Conservation (phyloP, 306 rosid genomes). For the Carpinus fangiana region DNA sequence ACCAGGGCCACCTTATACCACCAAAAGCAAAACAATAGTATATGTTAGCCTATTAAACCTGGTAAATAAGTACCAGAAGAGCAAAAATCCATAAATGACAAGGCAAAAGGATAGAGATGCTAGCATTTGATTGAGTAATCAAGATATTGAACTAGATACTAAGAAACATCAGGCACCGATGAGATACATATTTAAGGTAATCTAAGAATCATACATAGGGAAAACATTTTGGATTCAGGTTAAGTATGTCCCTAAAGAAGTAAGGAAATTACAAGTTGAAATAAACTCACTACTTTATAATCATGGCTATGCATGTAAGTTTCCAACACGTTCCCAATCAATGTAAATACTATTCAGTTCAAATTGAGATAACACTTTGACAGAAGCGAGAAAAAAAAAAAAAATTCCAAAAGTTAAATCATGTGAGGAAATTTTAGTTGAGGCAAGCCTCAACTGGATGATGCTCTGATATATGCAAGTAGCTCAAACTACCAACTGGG, state of each 20-base stretch:
- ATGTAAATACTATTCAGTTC: not conserved
- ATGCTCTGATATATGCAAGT: not conserved
- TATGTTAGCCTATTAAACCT: slow-evolving; percentile 24
- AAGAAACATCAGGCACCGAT: not conserved
- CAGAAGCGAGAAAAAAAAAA: not conserved
- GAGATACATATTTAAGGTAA: not conserved
- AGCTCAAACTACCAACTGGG: not conserved
- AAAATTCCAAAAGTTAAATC: not conserved
- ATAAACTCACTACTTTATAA: not conserved
- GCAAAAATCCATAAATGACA: not conserved
- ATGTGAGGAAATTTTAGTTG: not conserved
- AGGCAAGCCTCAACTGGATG: not conserved
- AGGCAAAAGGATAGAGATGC: not conserved
- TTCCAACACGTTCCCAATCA: not conserved
- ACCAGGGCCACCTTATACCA: slow-evolving; percentile 85
- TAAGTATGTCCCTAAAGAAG: not conserved
- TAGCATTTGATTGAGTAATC: not conserved
- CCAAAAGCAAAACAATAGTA: slow-evolving; percentile 31
- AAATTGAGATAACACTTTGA: not conserved
- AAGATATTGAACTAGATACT: not conserved
- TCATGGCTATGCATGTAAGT: not conserved
- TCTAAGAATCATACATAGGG: not conserved
- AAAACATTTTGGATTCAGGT: too few relatives aligned
- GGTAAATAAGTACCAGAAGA: slow-evolving; percentile 1
- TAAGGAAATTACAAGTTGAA: not conserved